Evolutionary conservation across 116 monocot species (phyloP), one percentile per base, ranked within the genome.

Genomic region (Dioscorea cayenensis): DNA sequence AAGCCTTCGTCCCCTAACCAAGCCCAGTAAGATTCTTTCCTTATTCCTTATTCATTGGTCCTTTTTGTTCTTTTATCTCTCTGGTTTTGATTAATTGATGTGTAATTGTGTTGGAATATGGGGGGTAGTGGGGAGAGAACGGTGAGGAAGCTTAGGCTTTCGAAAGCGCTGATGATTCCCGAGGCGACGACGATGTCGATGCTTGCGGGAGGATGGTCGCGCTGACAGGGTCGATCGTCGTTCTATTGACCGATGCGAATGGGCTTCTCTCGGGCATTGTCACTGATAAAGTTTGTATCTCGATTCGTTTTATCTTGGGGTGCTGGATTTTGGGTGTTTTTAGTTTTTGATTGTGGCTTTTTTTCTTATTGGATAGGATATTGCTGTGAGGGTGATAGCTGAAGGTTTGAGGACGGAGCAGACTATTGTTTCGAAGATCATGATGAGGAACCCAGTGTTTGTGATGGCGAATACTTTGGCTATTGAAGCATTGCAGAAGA

Each of bases 171-270:
- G 22, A 97, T 93, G 14, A 79, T 97, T 12, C 85, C 90, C 1
- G 97, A 97, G 74, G 81, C 81, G 18, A 88, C 81, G 19, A 75
- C 75, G 23, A 86, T 93, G 9, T 93, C 90, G 97, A 97, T 6
- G 93, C 97, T 23, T 93, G 97, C 81, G 71, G 90, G 72, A 82
- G 97, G 77, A 97, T 97, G 97, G 90, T 93, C 9, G 72, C 77
- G 28, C n/a, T 76, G 88, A 32, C 79, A n/a, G 83, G 35, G 80
- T 88, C 18, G 97, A 97, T 60, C n/a, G 84, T 93, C 0, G 97
- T 89, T 21, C 75, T 97, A 71, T 76, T 97, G 18, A 97, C 97
- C 0, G 93, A 97, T 79, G 66, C 83, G 0, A 90, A 86, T 71
- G 97, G 88, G 36, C n/a, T 97, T 36, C 86, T 97, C 49, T 90